A percentile compares a stretch with the other conserved stretches of the same genome.
Evolutionary conservation across 2,329 filamentous ascomycete genomes (phyloP).

Genomic region (Leptographium wingfieldii): DNA sequence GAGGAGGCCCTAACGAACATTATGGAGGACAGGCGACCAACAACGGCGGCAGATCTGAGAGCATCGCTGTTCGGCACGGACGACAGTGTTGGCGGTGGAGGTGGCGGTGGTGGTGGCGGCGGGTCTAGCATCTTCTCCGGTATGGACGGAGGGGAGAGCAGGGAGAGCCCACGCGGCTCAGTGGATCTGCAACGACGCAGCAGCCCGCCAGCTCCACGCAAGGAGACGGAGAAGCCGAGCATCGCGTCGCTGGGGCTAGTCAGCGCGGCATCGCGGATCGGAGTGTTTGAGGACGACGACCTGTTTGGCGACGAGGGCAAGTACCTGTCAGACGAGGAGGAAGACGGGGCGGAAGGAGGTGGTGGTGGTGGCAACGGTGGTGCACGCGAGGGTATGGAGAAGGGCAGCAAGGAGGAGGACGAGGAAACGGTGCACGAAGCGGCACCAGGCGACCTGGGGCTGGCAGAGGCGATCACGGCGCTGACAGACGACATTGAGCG

Average conservation of each 20-base stretch:
- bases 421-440: constrained; percentile 86
- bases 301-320: constrained; percentile 82
- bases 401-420: constrained; percentile 37
- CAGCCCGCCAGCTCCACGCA: constrained; percentile 1
- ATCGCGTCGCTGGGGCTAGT: constrained; percentile 85
- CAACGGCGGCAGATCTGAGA: constrained; percentile 51
- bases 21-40: constrained; percentile 61
- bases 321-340: constrained; percentile 74
- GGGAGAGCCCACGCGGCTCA: constrained; percentile 15
- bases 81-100: constrained; percentile 27
- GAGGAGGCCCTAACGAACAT: constrained; percentile 87
- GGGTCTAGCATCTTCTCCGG: constrained; percentile 17
- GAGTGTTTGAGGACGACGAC: constrained; percentile 88
- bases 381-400: constrained; percentile 19
- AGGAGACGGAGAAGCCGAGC: constrained; percentile 54
- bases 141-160: not conserved
- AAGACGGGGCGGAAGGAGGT: constrained; percentile 58
- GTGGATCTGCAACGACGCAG: constrained; percentile 21
- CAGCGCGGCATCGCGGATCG: constrained; percentile 72
- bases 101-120: constrained; percentile 31
- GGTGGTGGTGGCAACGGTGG: constrained; percentile 28
- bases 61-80: constrained; percentile 51
- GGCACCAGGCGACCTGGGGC: constrained; percentile 81
- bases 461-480: constrained; percentile 82
- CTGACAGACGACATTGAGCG: constrained; percentile 88